Base-by-base conservation (phyloP, 805 yeast genomes). In the Candida jianshihensis region DNA sequence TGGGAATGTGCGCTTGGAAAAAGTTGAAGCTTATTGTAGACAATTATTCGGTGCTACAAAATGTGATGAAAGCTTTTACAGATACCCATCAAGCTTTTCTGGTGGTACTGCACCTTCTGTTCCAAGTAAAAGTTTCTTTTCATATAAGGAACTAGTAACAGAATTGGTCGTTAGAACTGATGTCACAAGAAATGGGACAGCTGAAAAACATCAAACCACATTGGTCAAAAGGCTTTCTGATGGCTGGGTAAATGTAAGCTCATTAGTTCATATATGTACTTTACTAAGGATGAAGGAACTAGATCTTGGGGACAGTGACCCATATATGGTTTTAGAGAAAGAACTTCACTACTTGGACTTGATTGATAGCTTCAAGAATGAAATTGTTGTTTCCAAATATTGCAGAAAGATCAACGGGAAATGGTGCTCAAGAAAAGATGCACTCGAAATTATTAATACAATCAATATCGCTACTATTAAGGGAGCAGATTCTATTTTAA, bases 261-360 rank as follows among this genome's bases (percentile, higher is more conserved):
- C 31, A 0, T 19, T 54, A 9, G 41, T 54, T 2, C 37, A 38
- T 5, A 32, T 38, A 9, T 43, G 51, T 29, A 40, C 45, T 13
- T 19, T 52, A 19, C 14, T 47, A 3, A 40, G 53, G 17, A 38
- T 51, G 10, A 33, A 29, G 4, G 46, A 39, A 15, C 34, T 51
- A 29, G 36, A 43, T 28, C 34, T 47, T 27, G 44, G 48, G 5
- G 34, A 46, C 24, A 48, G 43, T 15, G 59, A 57, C 37, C 60
- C 59, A 2, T 52, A 48, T 29, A 33, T 57, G 44, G 36, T 44
- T 18, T 38, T 37, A 9, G 42, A 42, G 20, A 49, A 45, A 33
- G 60, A 51, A 29, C 24, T 57, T 6, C 51, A 43, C 22, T 49
- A 39, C 32, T 37, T 52, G 18, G 59, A 56, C 36, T n/a, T 22